A percentile compares a stretch with the other conserved stretches of the same genome.
phyloP scores from a whole-genome alignment of 1,139 yeast species.

The Hansenula lynferdii region DNA sequence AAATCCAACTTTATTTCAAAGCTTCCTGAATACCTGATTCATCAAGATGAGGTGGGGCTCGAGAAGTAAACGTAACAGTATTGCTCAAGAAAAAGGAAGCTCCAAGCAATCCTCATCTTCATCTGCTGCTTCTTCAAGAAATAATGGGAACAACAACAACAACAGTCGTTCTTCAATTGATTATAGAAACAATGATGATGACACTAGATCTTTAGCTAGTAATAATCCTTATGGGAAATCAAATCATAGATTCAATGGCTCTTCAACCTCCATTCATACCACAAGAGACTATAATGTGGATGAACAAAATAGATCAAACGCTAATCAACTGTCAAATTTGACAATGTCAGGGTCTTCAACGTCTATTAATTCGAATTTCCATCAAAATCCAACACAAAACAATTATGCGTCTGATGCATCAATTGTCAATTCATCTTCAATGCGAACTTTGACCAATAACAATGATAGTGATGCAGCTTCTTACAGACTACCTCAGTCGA shows the following conservation, averaged over 20 bases:
- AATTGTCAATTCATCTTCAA: slow-evolving; percentile 4
- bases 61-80: slow-evolving; percentile 24
- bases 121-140: too few relatives aligned
- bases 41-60: slow-evolving; percentile 24
- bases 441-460: not conserved
- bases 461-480: not conserved
- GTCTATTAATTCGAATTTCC: slow-evolving; percentile 1
- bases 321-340: not conserved
- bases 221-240: not conserved
- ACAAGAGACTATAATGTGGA: not conserved
- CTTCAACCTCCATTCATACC: not conserved
- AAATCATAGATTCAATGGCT: not conserved
- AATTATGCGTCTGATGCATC: not conserved
- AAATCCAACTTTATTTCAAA: too few relatives aligned
- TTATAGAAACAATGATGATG: not conserved
- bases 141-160: too few relatives aligned
- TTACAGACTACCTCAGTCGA: slow-evolving; percentile 1
- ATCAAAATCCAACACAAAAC: not conserved
- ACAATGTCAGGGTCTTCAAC: slow-evolving; percentile 4
- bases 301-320: not conserved
- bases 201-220: too few relatives aligned
- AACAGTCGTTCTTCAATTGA: slow-evolving; percentile 4
- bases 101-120: slow-evolving; percentile 4
- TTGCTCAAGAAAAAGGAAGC: slow-evolving; percentile 13
- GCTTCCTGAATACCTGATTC: too few relatives aligned